A percentile compares a stretch with the other conserved stretches of the same genome.
Evolutionary conservation across 306 rosid genomes (phyloP).

Genomic region (Abrus pulchellus): DNA sequence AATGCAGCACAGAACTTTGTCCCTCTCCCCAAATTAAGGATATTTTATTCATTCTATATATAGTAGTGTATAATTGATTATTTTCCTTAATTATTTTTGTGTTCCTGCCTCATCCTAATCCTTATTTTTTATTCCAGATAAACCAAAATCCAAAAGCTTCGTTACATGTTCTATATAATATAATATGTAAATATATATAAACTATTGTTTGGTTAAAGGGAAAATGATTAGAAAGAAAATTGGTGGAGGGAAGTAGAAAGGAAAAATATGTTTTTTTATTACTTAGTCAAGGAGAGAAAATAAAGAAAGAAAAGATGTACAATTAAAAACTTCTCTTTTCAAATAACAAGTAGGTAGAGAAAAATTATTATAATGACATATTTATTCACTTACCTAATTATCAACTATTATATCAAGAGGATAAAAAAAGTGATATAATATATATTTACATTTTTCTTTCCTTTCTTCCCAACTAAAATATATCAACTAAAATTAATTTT

Average conservation of each 20-base stretch:
- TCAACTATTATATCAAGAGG: background rate
- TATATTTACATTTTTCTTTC: no score
- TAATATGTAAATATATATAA: background rate
- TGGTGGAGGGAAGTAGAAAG: background rate
- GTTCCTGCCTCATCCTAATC: background rate
- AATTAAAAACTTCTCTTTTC: background rate
- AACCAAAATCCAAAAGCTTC: constrained; percentile 16
- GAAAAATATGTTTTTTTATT: background rate
- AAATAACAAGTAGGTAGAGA: background rate
- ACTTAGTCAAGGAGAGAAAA: background rate
- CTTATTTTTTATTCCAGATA: background rate
- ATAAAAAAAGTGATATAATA: background rate
- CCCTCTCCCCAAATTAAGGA: background rate
- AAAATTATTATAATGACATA: background rate
- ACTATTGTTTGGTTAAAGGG: background rate
- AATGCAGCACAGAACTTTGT: background rate
- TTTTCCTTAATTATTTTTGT: background rate
- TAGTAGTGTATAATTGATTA: background rate
- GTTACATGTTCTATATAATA: background rate
- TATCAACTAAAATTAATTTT: no score
- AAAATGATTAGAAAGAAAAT: background rate
- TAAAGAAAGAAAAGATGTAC: background rate
- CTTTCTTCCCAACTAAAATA: no score
- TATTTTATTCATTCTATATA: background rate
- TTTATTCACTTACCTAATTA: background rate